Conservation (phyloP, 2,329 filamentous ascomycete genomes). For the Neofusicoccum cordaticola region DNA sequence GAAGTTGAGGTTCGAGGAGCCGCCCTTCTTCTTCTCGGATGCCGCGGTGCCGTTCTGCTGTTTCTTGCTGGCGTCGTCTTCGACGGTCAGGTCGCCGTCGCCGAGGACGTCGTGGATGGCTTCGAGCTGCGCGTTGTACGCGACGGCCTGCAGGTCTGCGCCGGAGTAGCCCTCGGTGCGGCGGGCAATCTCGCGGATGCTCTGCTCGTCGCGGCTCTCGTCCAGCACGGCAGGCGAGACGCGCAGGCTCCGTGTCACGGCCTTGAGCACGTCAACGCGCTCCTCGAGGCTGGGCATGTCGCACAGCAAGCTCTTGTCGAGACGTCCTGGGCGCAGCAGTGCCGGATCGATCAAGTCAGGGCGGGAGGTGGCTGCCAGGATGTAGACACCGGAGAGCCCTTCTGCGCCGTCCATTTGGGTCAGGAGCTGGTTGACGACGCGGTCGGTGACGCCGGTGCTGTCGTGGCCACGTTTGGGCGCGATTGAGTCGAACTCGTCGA, state of each 20-base stretch:
- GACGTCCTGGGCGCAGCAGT: conserved; percentile 80
- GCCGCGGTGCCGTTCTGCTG: conserved; percentile 16
- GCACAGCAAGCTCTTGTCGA: conserved; percentile 91
- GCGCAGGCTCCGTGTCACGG: conserved; percentile 77
- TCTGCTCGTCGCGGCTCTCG: conserved; percentile 29
- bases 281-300: conserved; percentile 81
- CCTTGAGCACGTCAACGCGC: conserved; percentile 80
- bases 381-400: conserved; percentile 90
- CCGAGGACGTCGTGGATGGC: conserved; percentile 91
- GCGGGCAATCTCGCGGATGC: conserved; percentile 69
- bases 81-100: conserved; percentile 36
- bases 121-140: conserved; percentile 95
- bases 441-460: conserved; percentile 95
- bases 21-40: conserved; percentile 23
- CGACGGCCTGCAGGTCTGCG: conserved; percentile 88
- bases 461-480: conserved; percentile 97
- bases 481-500: conserved; percentile 98
- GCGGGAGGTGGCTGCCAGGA: conserved; percentile 87
- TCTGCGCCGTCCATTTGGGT: conserved; percentile 99
- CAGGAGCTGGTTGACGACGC: conserved; percentile 95
- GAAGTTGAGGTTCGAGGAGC: conserved; percentile 31
- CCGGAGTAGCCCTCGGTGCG: conserved; percentile 88
- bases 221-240: conserved; percentile 65
- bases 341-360: conserved; percentile 96
- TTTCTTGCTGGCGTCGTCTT: conserved; percentile 19